Evolutionary conservation across 192 early-diverging fungal genomes (phyloP).

Genomic region (Entomortierella beljakovae): DNA sequence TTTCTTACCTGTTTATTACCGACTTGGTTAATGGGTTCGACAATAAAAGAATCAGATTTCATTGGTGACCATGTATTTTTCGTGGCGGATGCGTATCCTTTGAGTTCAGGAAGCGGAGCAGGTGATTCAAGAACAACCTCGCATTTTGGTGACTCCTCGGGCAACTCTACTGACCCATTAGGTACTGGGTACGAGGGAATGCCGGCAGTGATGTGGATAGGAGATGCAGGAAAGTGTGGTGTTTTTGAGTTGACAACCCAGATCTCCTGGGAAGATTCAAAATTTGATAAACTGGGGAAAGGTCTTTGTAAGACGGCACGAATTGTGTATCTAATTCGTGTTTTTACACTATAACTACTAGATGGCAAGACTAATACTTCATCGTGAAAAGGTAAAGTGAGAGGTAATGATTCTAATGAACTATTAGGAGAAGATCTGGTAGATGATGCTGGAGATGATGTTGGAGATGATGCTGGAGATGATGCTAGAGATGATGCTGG

Average conservation of each 20-base stretch:
- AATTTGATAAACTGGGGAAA: constrained; percentile 40
- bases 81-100: too few species aligned
- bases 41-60: neutral
- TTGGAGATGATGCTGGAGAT: neutral
- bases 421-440: neutral
- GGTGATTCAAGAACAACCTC: neutral
- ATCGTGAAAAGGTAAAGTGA: neutral
- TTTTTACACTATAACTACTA: constrained; percentile 14
- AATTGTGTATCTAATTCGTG: constrained; percentile 30
- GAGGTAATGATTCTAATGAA: neutral
- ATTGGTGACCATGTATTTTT: too few species aligned
- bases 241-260: constrained; percentile 27
- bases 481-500: neutral
- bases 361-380: constrained; percentile 11
- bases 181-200: neutral
- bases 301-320: constrained; percentile 38
- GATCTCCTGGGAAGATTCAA: constrained; percentile 42
- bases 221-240: neutral
- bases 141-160: neutral
- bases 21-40: neutral
- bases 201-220: neutral
- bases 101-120: too few species aligned
- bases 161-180: neutral
- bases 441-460: constrained; percentile 3
- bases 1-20: neutral